Conservation (phyloP, 768 basidiomycete genomes). For the Chalciporus pseudorubinellus region DNA sequence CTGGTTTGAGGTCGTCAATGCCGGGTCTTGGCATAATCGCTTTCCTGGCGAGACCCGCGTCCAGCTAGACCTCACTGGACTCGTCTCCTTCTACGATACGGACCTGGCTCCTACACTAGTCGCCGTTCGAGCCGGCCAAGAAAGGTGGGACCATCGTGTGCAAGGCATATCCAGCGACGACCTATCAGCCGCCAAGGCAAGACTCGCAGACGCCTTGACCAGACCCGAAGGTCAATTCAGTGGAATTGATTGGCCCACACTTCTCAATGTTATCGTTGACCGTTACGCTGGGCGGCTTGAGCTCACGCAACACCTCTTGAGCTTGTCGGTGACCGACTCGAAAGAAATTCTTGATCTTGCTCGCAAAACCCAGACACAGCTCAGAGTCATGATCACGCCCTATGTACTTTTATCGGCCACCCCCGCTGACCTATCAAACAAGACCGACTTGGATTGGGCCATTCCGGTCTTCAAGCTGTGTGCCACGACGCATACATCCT, state of each 20-base stretch:
- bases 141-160: slow-evolving; percentile 17
- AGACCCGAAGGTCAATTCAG: slow-evolving; percentile 19
- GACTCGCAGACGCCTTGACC: slow-evolving; percentile 3
- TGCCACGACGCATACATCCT: slow-evolving; percentile 25
- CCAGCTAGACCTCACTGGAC: slow-evolving; percentile 2
- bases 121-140: slow-evolving; percentile 3
- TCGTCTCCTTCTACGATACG: slow-evolving; percentile 10
- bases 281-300: slow-evolving; percentile 34
- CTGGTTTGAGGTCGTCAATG: slow-evolving; percentile 10
- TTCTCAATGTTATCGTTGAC: slow-evolving; percentile 29
- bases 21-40: slow-evolving; percentile 21
- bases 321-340: slow-evolving; percentile 2
- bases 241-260: slow-evolving; percentile 35
- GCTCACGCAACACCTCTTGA: slow-evolving; percentile 21
- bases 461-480: slow-evolving; percentile 31
- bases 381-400: slow-evolving; percentile 29
- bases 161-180: slow-evolving; percentile 19
- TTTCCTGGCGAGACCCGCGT: slow-evolving; percentile 24
- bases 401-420: slow-evolving; percentile 21
- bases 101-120: slow-evolving; percentile 11
- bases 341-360: slow-evolving; percentile 7
- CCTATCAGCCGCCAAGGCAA: slow-evolving; percentile 2
- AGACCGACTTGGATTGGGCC: slow-evolving; percentile 24
- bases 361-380: slow-evolving; percentile 19
- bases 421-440: slow-evolving; percentile 1